Evolutionary conservation across 2,329 filamentous ascomycete genomes (phyloP), one percentile per base, ranked within the genome.

Genomic region (Nothomitra cinnamomea): DNA sequence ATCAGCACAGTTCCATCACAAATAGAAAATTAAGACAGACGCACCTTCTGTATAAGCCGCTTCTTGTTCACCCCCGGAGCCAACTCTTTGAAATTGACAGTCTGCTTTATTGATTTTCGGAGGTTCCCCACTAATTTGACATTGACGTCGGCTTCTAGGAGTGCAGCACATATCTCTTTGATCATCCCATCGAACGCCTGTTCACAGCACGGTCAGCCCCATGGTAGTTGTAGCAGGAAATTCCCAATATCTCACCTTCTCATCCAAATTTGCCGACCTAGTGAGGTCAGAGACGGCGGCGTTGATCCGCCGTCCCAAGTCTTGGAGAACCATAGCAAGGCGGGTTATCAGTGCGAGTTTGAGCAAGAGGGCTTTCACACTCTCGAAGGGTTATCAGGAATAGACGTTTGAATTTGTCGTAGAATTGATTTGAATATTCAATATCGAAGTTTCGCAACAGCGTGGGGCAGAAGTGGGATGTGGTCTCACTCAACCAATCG

Each of bases 231-330:
- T 13, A 35, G 15, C n/a, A 8, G 6, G 15, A 24, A n/a, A 10
- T 3, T 19, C 10, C 28, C 19, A 13, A 21, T 5, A 35, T 21
- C 66, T 60, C 65, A 84, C 87, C 83, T 96, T 96, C 72, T 98
- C 92, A 66, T 96, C 90, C 61, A 96, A 80, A 65, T 94, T 95
- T 59, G 82, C 85, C 55, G 92, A 87, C 64, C 90, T 79, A 56
- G 90, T 95, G 63, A 96, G 77, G 72, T 95, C 90, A 58, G 82
- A 85, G 72, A 98, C 86, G 63, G 92, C 92, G 75, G 87, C 80
- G 72, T 95, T 96, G 70, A 98, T 96, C 72, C 92, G 92, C 76
- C 90, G 88, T 62, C 92, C 92, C 56, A 98, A 80, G 78, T 98
- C 92, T 81, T 95, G 89, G 66, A 98, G 85, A 77, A 98, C 92